phyloP scores from a whole-genome alignment of 1,284 basidiomycete genomes.

The Ganoderma leucocontextum region DNA sequence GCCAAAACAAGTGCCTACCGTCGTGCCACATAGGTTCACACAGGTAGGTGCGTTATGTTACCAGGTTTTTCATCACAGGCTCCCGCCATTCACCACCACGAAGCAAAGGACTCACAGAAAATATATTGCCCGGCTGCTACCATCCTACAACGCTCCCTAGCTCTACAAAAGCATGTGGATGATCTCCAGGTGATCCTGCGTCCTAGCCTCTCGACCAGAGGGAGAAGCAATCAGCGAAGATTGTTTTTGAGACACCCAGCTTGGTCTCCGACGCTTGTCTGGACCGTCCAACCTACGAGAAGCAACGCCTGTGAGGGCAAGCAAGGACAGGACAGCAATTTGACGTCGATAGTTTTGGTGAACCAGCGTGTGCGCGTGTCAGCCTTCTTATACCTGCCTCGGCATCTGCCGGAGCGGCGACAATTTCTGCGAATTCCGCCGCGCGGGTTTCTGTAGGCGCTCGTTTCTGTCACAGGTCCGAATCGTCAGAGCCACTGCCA shows the following conservation, averaged over 20 bases:
- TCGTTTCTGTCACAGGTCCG: conserved; percentile 4
- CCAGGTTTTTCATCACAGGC: conserved; percentile 84
- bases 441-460: conserved; percentile 14
- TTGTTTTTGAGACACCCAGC: conserved; percentile 81
- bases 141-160: conserved; percentile 3
- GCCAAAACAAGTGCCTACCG: conserved; percentile 14
- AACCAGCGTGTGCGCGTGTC: background rate
- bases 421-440: conserved; percentile 33
- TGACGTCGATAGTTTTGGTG: conserved; percentile 59
- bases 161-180: conserved; percentile 57
- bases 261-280: conserved; percentile 86
- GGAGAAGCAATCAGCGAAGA: conserved; percentile 89
- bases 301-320: conserved; percentile 46
- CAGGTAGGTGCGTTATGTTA: conserved; percentile 79
- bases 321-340: conserved; percentile 79
- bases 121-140: conserved; percentile 21
- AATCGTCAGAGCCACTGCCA: conserved; percentile 11
- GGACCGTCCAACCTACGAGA: conserved; percentile 74
- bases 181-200: conserved; percentile 88
- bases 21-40: conserved; percentile 26
- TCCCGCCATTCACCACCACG: conserved; percentile 21
- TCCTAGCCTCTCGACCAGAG: conserved; percentile 86
- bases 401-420: conserved; percentile 33
- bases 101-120: conserved; percentile 42
- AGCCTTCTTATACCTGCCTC: conserved; percentile 30